Percentiles rank a stretch among this genome's conserved stretches.
phyloP scores from a whole-genome alignment of 2,329 filamentous ascomycete species.

The Calonectria hawksworthii region DNA sequence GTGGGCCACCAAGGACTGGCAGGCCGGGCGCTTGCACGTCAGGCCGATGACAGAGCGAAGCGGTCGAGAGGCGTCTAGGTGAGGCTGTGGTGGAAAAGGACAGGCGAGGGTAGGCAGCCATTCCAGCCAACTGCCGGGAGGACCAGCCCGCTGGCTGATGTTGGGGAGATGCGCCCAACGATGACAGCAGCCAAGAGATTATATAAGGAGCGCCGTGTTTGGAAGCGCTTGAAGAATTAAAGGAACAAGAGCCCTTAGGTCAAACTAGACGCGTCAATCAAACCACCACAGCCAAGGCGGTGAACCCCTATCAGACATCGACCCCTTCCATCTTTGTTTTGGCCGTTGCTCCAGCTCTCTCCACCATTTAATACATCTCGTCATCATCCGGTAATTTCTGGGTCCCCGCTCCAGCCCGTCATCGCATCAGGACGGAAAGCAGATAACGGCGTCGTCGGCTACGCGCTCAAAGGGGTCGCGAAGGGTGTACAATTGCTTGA shows the following conservation, averaged over 20 bases:
- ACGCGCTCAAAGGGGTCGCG: not conserved
- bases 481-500: not conserved
- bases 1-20: constrained; percentile 36
- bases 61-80: not conserved
- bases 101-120: constrained; percentile 17
- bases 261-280: constrained; percentile 34
- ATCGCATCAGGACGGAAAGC: constrained; percentile 12
- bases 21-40: constrained; percentile 31
- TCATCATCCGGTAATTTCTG: constrained; percentile 38
- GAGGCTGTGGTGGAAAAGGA: constrained; percentile 8
- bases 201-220: constrained; percentile 3
- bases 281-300: constrained; percentile 29
- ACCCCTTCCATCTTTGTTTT: constrained; percentile 36
- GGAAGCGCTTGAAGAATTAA: constrained; percentile 5
- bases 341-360: constrained; percentile 34
- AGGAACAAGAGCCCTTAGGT: constrained; percentile 1
- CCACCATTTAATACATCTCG: constrained; percentile 35
- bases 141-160: not conserved
- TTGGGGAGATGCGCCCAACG: not conserved
- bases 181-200: not conserved
- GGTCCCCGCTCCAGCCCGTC: constrained; percentile 10
- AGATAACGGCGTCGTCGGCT: not conserved
- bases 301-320: constrained; percentile 20
- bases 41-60: constrained; percentile 31
- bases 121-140: constrained; percentile 13